Base-by-base conservation (phyloP, 768 basidiomycete genomes). In the Cyathus striatus region DNA sequence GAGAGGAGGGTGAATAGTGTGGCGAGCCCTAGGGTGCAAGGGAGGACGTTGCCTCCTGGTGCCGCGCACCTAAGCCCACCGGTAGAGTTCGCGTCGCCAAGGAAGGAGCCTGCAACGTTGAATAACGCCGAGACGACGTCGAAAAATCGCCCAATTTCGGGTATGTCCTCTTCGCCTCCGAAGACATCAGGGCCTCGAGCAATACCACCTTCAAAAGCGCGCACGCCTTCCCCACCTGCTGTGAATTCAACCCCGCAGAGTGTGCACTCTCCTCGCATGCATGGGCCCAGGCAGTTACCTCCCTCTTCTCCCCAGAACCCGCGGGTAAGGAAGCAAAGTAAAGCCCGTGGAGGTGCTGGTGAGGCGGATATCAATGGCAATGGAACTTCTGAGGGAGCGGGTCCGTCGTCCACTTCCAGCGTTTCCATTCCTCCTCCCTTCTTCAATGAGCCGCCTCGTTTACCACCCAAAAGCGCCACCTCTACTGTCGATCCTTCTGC, bases 361-460 rank as follows among this genome's bases (percentile, higher is more conserved):
- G 35, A 9, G 6, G 9, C 9, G 27, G 9, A 62, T 61, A 49
- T 51, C 61, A 36, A 64, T 61, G 47, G 65, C 10, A 16, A 14
- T 12, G 16, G n/a, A 14, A n/a, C 16, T 27, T 34, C 7, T n/a
- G 27, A 9, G 9, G 9, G 27, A 30, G 18, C 23, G 16, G 21
- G 32, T 23, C 38, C 38, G 17, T 16, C 21, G n/a, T 9, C 27
- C 27, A 9, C 9, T 30, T 30, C 9, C 36, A 37, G 7, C 21
- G 21, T n/a, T 5, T 24, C 33, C 12, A 7, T 30, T n/a, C n/a
- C 27, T 7, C 27, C 27, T n/a, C 27, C 27, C 27, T 9, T 30
- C n/a, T 30, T 9, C 27, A 7, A 9, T 9, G 9, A 30, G 27
- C 27, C 27, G 7, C 27, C n/a, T 7, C 27, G 9, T n/a, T n/a